Conservation (phyloP, 495 filamentous ascomycete genomes). For the Bathelium albidoporum region DNA sequence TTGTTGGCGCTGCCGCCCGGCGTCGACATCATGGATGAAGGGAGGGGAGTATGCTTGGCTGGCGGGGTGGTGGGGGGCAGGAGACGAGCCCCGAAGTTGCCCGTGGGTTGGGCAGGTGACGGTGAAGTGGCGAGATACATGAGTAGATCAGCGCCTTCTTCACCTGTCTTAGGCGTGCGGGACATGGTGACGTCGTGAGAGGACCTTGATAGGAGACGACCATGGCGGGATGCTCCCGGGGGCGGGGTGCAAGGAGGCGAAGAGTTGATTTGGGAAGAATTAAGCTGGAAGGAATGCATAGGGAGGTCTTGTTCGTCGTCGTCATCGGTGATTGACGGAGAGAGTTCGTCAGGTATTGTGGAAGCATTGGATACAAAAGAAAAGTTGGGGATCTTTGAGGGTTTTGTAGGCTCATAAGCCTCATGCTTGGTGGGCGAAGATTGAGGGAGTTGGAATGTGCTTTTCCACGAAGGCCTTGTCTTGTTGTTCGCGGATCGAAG, state of each 20-base stretch:
- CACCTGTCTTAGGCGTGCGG: slow-evolving; percentile 39
- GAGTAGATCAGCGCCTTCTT: slow-evolving; percentile 84
- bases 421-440: slow-evolving; percentile 68
- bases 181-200: slow-evolving; percentile 23
- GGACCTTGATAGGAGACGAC: slow-evolving; percentile 25
- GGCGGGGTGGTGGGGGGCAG: slow-evolving; percentile 83
- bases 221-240: slow-evolving; percentile 32
- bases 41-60: slow-evolving; percentile 62
- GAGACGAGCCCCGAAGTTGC: slow-evolving; percentile 35
- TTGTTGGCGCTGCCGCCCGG: slow-evolving; percentile 56
- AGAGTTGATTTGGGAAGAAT: slow-evolving; percentile 46
- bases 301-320: slow-evolving; percentile 74
- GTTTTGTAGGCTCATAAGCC: slow-evolving; percentile 53
- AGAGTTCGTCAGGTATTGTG: slow-evolving; percentile 50
- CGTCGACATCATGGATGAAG: slow-evolving; percentile 84
- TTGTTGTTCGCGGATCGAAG: slow-evolving; percentile 59
- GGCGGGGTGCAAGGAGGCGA: slow-evolving; percentile 76
- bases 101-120: slow-evolving; percentile 53
- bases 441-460: slow-evolving; percentile 59
- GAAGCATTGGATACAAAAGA: slow-evolving; percentile 64
- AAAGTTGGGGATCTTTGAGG: slow-evolving; percentile 47
- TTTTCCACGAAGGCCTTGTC: slow-evolving; percentile 60
- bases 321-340: slow-evolving; percentile 59
- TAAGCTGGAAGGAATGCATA: slow-evolving; percentile 58
- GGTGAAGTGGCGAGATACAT: slow-evolving; percentile 89